Conservation (phyloP, 73 alveolate genomes). For the Symbiodinium pilosum region DNA sequence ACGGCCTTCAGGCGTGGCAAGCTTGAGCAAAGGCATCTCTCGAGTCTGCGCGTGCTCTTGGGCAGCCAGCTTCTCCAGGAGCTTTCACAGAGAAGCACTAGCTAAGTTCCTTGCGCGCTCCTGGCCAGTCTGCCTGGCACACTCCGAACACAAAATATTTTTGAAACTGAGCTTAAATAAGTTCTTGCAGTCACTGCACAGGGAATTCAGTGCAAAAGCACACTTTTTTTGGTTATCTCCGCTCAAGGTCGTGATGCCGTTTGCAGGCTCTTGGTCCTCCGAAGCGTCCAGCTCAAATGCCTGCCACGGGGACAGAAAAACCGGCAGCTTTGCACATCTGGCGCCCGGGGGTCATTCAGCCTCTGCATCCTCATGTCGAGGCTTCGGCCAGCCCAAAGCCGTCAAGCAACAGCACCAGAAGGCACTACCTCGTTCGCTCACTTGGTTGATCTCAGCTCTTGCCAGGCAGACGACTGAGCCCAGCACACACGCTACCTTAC, state of each 20-base stretch:
- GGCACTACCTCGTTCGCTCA: constrained; percentile 7
- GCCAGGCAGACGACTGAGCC: not conserved
- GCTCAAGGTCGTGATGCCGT: too few species aligned
- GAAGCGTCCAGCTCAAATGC: not conserved
- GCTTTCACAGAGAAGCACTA: too few species aligned
- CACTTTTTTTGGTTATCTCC: not conserved
- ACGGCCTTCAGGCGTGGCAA: constrained; percentile 8
- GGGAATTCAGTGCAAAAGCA: not conserved
- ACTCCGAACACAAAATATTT: too few species aligned
- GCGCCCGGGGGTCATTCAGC: not conserved
- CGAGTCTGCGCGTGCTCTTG: not conserved
- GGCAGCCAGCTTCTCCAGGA: not conserved
- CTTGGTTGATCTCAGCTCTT: too few species aligned
- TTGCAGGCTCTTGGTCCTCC: not conserved
- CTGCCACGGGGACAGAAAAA: not conserved
- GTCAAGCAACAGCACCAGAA: constrained; percentile 21
- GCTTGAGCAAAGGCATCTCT: not conserved
- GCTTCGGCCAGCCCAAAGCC: not conserved
- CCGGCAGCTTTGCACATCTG: not conserved
- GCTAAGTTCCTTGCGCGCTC: constrained; percentile 15
- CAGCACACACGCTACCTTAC: not conserved
- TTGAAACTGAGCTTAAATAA: too few species aligned
- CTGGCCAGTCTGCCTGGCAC: constrained; percentile 85
- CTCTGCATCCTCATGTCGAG: not conserved
- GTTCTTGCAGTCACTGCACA: not conserved